Evolutionary conservation across 768 basidiomycete genomes (phyloP).

Genomic region (Pseudohyphozyma bogoriensis): DNA sequence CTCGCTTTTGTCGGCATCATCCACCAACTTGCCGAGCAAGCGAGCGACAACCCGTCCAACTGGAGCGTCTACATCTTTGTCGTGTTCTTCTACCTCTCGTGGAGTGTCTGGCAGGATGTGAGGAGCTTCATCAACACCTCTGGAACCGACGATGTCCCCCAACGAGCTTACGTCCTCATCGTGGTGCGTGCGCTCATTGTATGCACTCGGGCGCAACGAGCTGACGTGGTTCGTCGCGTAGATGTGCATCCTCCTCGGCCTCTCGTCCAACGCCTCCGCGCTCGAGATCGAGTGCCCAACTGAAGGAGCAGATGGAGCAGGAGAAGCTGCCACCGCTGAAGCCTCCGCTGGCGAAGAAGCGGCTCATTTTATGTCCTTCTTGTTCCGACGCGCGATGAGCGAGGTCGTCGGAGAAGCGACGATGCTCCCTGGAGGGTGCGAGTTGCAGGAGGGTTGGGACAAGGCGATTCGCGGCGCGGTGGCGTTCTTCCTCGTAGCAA

Average conservation of each 20-base stretch:
- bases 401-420: background rate
- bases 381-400: too few species aligned
- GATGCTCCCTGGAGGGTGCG: background rate
- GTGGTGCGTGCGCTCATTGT: conserved; percentile 1
- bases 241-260: conserved; percentile 35
- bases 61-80: conserved; percentile 22
- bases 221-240: too few species aligned
- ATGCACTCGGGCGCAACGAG: too few species aligned
- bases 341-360: background rate
- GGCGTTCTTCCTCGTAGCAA: conserved; percentile 4
- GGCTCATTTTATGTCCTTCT: background rate
- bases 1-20: conserved; percentile 38
- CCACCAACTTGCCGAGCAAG: conserved; percentile 37
- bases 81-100: conserved; percentile 32
- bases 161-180: conserved; percentile 5
- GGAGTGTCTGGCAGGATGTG: conserved; percentile 36
- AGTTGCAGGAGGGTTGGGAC: background rate
- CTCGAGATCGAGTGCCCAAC: conserved; percentile 27
- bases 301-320: background rate
- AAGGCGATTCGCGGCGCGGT: background rate
- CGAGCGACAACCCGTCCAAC: conserved; percentile 21
- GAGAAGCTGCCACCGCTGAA: background rate
- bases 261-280: conserved; percentile 37
- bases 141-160: conserved; percentile 34
- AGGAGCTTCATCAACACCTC: conserved; percentile 33